phyloP scores from a whole-genome alignment of 2,329 filamentous ascomycete species.

The Ceratocystis albifundus region DNA sequence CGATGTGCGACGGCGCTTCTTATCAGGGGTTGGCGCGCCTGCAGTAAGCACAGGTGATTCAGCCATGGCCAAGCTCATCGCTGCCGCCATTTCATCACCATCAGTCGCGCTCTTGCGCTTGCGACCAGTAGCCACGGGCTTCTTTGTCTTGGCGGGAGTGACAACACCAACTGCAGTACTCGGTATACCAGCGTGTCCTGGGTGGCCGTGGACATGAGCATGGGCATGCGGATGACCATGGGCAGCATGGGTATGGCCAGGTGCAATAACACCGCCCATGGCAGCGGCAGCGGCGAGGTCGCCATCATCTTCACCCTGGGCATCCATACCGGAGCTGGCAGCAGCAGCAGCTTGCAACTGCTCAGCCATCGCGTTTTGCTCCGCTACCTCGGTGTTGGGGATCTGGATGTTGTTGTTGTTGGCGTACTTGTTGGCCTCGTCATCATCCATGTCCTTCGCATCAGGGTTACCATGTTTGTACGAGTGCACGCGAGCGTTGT shows the following conservation, averaged over 20 bases:
- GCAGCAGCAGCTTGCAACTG: constrained; percentile 39
- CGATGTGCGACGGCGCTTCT: constrained; percentile 50
- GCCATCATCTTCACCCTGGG: constrained; percentile 36
- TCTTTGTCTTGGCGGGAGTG: constrained; percentile 46
- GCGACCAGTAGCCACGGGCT: constrained; percentile 36
- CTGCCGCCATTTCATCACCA: constrained; percentile 28
- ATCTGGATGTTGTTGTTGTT: constrained; percentile 46
- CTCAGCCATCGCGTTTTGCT: constrained; percentile 48
- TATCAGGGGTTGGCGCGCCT: constrained; percentile 40
- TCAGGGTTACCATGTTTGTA: constrained; percentile 49
- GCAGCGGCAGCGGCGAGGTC: constrained; percentile 25
- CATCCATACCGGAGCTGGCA: constrained; percentile 30
- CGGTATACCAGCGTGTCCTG: not conserved
- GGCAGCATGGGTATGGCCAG: not conserved
- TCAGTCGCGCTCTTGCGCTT: constrained; percentile 44
- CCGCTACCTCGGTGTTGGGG: constrained; percentile 38
- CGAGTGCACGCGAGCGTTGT: constrained; percentile 53
- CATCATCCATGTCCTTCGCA: constrained; percentile 50
- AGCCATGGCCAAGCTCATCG: constrained; percentile 31
- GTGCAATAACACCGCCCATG: constrained; percentile 1
- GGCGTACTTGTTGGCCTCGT: constrained; percentile 50
- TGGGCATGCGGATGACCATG: constrained; percentile 23
- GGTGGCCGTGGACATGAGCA: not conserved
- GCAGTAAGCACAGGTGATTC: constrained; percentile 33
- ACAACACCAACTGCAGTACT: not conserved